phyloP scores from a whole-genome alignment of 352 stramenopile genomes.

The Globisporangium irregulare region DNA sequence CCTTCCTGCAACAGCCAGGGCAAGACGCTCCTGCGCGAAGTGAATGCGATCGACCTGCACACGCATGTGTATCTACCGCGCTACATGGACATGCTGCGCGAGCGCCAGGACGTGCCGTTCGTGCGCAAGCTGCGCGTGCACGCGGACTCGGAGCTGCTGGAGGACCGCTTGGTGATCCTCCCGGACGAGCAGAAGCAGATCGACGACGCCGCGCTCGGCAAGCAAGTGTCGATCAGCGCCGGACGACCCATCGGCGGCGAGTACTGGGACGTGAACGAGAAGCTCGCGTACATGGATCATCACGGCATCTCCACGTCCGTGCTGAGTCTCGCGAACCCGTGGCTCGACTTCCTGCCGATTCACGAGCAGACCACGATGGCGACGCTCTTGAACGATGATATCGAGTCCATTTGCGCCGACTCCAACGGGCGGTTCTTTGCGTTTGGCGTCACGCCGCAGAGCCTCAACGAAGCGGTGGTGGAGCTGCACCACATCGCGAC shows the following conservation, averaged over 20 bases:
- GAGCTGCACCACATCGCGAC: conserved; percentile 37
- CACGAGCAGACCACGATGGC: conserved; percentile 43
- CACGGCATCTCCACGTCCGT: conserved; percentile 58
- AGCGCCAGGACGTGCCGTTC: conserved; percentile 42
- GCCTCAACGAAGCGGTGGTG: conserved; percentile 29
- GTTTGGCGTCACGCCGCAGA: conserved; percentile 47
- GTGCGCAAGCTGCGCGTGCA: conserved; percentile 26
- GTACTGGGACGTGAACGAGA: conserved; percentile 52
- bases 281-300: conserved; percentile 64
- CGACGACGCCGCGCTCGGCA: conserved; percentile 17
- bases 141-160: conserved; percentile 24
- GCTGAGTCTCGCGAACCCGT: conserved; percentile 65
- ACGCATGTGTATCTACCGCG: conserved; percentile 64
- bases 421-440: conserved; percentile 42
- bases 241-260: conserved; percentile 55
- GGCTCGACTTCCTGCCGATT: conserved; percentile 60
- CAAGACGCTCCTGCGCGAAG: conserved; percentile 33
- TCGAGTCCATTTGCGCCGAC: conserved; percentile 39
- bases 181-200: conserved; percentile 47
- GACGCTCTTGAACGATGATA: conserved; percentile 50
- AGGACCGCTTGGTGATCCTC: conserved; percentile 52
- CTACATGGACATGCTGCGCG: conserved; percentile 59
- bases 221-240: conserved; percentile 30
- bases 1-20: conserved; percentile 22
- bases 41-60: conserved; percentile 52